Conservation (phyloP, 2,329 filamentous ascomycete species). For the Hortaea sp. region DNA sequence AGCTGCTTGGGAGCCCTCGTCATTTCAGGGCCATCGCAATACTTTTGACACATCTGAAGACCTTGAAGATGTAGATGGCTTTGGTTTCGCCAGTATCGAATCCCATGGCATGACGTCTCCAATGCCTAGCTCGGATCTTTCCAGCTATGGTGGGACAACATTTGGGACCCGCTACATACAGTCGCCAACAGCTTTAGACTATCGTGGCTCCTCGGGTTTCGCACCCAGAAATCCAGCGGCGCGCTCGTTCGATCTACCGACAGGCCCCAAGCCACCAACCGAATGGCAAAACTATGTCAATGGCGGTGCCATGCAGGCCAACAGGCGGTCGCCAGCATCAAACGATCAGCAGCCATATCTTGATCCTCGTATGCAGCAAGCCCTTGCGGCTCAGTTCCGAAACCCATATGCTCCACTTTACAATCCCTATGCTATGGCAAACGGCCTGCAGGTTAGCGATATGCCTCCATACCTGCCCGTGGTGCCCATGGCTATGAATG, state of each 20-base stretch:
- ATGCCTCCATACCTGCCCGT: constrained; percentile 24
- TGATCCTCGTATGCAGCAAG: constrained; percentile 27
- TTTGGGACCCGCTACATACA: neutral
- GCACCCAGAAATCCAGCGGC: neutral
- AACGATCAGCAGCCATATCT: constrained; percentile 21
- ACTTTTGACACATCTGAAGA: neutral
- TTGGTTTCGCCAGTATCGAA: neutral
- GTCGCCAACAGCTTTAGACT: neutral
- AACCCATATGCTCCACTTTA: constrained; percentile 21
- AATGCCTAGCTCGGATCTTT: neutral
- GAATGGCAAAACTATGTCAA: constrained; percentile 3
- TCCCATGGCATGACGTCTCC: neutral
- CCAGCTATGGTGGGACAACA: neutral
- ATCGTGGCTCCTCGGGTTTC: neutral
- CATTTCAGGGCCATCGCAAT: too few relatives aligned
- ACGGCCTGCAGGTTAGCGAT: constrained; percentile 25
- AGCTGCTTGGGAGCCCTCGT: neutral
- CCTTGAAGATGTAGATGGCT: constrained; percentile 2
- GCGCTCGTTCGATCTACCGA: neutral
- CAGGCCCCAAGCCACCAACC: neutral
- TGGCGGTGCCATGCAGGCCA: neutral
- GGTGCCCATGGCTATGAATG: constrained; percentile 27
- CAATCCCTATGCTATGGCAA: constrained; percentile 27
- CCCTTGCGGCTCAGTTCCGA: constrained; percentile 26
- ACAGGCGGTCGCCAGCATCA: constrained; percentile 1